Base-by-base conservation (phyloP, 2,329 filamentous ascomycete species). In the Penicillium aurantiogriseum region DNA sequence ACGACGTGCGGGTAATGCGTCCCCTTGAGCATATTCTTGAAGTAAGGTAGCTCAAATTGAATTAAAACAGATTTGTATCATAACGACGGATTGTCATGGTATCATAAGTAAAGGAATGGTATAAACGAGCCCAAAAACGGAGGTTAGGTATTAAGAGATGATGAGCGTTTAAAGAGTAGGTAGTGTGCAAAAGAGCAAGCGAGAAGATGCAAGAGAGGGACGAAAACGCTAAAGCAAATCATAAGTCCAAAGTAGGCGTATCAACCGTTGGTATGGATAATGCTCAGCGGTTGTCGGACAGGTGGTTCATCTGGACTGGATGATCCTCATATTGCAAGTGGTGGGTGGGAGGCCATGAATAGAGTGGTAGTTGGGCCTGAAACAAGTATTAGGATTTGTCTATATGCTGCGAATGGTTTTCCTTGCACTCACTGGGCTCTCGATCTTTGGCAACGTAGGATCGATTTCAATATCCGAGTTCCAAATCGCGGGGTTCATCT, bases 401-500 rank as follows among this genome's bases (percentile, higher is more conserved):
- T 8, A 10, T 8, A 7, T 5, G 5, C 9, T 2, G 8, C 4
- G 2, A 7, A 13, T 3, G 19, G 1, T n/a, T 51, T 5, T 5
- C 3, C n/a, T 17, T n/a, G 1, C 13, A 51, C 54, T 47, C 21
- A 56, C 54, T 15, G 43, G 36, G 4, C 10, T 46, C 42, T 53
- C 49, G 3, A 43, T 19, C 23, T 54, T 57, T 6, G 51, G 45
- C 38, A 57, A 44, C 1, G 31, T 35, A n/a, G 55, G 55, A 38
- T 57, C 55, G 10, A 56, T 52, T 3, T 56, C 36, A 44, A 57
- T n/a, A 17, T 54, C 38, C 2, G 55, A 21, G 25, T 19, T 39
- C 55, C 50, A 57, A 15, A 57, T 44, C 2, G 38, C 9, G 3
- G 50, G 45, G 11, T 44, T 13, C 36, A 54, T 44, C 17, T 43